Percentiles rank a stretch among this genome's conserved stretches.
These are phyloP conservation scores for Alternaria arbusti DNA, from an alignment of 2,329 filamentous ascomycete species.

Conservation along the genomic window DNA sequence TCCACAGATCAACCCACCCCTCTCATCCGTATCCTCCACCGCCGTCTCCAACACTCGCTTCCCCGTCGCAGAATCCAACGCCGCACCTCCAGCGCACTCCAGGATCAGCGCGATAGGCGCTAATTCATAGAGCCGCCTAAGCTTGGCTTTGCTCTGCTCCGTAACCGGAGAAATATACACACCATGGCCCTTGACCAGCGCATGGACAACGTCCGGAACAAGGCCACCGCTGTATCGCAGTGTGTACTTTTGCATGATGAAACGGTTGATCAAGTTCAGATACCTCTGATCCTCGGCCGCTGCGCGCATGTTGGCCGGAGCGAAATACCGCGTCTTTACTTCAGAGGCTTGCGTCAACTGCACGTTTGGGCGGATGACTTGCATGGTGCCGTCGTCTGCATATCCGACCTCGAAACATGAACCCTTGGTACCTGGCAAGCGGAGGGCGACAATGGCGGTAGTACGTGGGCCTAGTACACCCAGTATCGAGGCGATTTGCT, in stretches of 20 bases:
- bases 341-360: constrained; percentile 25
- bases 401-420: constrained; percentile 63
- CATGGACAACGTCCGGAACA: constrained; percentile 67
- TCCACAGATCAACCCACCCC: constrained; percentile 41
- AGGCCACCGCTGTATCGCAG: constrained; percentile 67
- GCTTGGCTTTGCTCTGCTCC: constrained; percentile 59
- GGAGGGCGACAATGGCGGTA: constrained; percentile 61
- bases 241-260: constrained; percentile 62
- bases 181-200: constrained; percentile 66
- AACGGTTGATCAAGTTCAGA: constrained; percentile 57
- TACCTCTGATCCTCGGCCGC: constrained; percentile 61
- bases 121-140: constrained; percentile 66
- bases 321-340: constrained; percentile 63
- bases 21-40: constrained; percentile 39
- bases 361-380: constrained; percentile 50
- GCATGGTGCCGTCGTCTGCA: constrained; percentile 39
- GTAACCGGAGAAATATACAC: constrained; percentile 67
- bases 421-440: constrained; percentile 49
- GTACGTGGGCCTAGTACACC: constrained; percentile 45
- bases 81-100: constrained; percentile 65
- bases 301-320: constrained; percentile 66
- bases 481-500: constrained; percentile 44
- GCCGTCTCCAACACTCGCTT: constrained; percentile 25
- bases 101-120: constrained; percentile 65
- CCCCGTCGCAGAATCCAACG: constrained; percentile 57